Evolutionary conservation across 2,329 filamentous ascomycete genomes (phyloP).

Genomic region (Leptodontidium sp.): DNA sequence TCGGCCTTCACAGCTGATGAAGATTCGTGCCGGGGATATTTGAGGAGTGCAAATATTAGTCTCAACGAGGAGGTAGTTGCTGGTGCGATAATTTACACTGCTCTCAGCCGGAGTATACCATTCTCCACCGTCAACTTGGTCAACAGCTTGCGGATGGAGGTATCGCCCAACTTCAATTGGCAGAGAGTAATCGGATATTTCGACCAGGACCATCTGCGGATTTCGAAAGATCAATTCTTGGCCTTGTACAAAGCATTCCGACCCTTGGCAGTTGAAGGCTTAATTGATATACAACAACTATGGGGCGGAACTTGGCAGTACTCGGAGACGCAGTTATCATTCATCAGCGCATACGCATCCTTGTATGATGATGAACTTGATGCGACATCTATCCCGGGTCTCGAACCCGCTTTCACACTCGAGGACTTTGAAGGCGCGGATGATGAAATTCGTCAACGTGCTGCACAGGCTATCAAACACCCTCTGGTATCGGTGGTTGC

Average conservation of each 20-base stretch:
- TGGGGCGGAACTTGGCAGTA: constrained; percentile 93
- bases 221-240: constrained; percentile 83
- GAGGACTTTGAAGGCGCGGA: constrained; percentile 69
- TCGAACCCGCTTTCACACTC: constrained; percentile 78
- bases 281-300: constrained; percentile 84
- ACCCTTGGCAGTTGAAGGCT: constrained; percentile 70
- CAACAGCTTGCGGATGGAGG: constrained; percentile 67
- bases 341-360: constrained; percentile 86
- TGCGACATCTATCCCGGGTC: constrained; percentile 81
- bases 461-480: constrained; percentile 77
- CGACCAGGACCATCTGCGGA: constrained; percentile 78
- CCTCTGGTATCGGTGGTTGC: constrained; percentile 90
- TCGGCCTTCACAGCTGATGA: constrained; percentile 77
- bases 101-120: constrained; percentile 63
- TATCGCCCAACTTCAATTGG: constrained; percentile 73
- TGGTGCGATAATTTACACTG: constrained; percentile 74
- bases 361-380: constrained; percentile 80
- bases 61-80: constrained; percentile 85
- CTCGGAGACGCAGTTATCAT: constrained; percentile 89
- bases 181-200: constrained; percentile 79
- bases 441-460: constrained; percentile 65
- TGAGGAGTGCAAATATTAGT: constrained; percentile 62
- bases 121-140: constrained; percentile 65
- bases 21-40: constrained; percentile 66
- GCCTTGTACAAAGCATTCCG: constrained; percentile 81